A percentile compares a stretch with the other conserved stretches of the same genome.
Conservation (phyloP, 352 stramenopile genomes). For the Aphanomyces euteiches region DNA sequence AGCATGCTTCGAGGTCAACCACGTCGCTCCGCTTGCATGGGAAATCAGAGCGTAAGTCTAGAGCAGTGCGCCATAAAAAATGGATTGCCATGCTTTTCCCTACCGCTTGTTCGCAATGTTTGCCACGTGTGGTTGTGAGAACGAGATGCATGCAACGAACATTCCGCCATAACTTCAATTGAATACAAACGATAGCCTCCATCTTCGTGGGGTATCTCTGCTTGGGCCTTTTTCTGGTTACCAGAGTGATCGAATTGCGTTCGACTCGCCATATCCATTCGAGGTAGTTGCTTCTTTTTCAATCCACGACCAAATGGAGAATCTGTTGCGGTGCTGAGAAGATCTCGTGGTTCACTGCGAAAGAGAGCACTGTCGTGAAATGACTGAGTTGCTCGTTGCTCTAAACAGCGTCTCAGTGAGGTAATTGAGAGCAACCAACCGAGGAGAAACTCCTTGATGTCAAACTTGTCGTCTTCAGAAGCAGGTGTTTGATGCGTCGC, state of each 20-base stretch:
- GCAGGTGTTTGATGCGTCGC: slow-evolving; percentile 13
- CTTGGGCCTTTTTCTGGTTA: slow-evolving; percentile 34
- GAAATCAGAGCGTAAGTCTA: slow-evolving; percentile 54
- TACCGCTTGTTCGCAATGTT: slow-evolving; percentile 48
- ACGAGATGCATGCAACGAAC: slow-evolving; percentile 63
- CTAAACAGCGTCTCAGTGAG: slow-evolving; percentile 25
- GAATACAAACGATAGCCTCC: slow-evolving; percentile 71
- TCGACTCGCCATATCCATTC: slow-evolving; percentile 36
- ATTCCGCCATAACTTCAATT: slow-evolving; percentile 64
- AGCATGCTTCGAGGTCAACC: slow-evolving; percentile 63
- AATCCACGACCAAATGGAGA: background rate
- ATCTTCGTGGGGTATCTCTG: slow-evolving; percentile 31
- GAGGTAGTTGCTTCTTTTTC: slow-evolving; percentile 44
- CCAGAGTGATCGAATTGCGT: slow-evolving; percentile 9
- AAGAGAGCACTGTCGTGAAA: slow-evolving; percentile 64
- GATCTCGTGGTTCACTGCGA: slow-evolving; percentile 37
- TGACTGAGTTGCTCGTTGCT: slow-evolving; percentile 52
- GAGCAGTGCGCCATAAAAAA: slow-evolving; percentile 31
- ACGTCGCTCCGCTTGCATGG: slow-evolving; percentile 62
- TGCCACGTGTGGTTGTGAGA: slow-evolving; percentile 74
- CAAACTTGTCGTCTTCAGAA: background rate
- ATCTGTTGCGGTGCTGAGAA: slow-evolving; percentile 5
- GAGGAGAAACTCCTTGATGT: slow-evolving; percentile 29
- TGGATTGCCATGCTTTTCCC: background rate
- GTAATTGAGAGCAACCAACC: background rate